These are phyloP conservation scores for Penicillium sp. DNA, from an alignment of 2,329 filamentous ascomycete species.

Conservation along the genomic window DNA sequence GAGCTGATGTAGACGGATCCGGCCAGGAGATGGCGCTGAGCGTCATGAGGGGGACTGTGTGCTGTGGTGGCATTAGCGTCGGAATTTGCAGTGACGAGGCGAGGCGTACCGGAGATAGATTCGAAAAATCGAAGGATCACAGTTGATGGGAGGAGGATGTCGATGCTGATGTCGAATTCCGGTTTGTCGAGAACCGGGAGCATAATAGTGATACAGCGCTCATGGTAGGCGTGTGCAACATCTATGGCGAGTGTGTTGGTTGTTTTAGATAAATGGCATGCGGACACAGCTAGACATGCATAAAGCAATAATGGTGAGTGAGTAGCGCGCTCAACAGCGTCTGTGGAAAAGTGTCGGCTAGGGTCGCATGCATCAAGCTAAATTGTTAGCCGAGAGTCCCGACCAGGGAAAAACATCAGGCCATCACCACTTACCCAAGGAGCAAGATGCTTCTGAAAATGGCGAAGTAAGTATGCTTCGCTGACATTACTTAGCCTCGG, in stretches of 20 bases:
- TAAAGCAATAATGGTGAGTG: constrained; percentile 34
- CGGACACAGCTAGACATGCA: constrained; percentile 36
- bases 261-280: constrained; percentile 36
- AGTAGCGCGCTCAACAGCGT: constrained; percentile 34
- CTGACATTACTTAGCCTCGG: constrained; percentile 31
- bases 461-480: constrained; percentile 36
- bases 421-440: constrained; percentile 28
- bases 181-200: constrained; percentile 34
- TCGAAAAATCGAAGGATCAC: constrained; percentile 40
- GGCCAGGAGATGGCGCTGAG: constrained; percentile 36
- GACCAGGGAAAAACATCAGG: no score
- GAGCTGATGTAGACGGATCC: constrained; percentile 39
- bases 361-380: constrained; percentile 37
- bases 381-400: neutral
- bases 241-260: constrained; percentile 30
- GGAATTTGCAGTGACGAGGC: neutral
- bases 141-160: constrained; percentile 36
- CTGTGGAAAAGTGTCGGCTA: constrained; percentile 31
- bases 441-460: constrained; percentile 35
- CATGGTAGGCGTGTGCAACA: constrained; percentile 36
- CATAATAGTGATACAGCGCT: constrained; percentile 38
- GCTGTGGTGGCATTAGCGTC: constrained; percentile 22
- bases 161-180: constrained; percentile 33
- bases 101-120: constrained; percentile 35
- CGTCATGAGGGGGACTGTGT: constrained; percentile 34